Evolutionary conservation across 2,329 filamentous ascomycete genomes (phyloP).

Genomic region (Hypoxylon sp.): DNA sequence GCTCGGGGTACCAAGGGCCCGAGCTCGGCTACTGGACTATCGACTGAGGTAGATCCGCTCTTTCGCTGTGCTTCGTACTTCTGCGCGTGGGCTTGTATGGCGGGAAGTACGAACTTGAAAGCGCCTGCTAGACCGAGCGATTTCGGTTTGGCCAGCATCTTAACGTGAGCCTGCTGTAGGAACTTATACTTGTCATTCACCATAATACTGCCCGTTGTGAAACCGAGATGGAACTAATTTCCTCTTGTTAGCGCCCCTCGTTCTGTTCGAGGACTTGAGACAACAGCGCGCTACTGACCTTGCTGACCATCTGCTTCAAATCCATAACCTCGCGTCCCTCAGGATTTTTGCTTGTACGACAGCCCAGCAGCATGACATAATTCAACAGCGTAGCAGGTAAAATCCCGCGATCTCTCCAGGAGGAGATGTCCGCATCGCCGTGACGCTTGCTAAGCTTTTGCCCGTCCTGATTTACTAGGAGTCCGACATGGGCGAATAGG

Average conservation of each 20-base stretch:
- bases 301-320: constrained; percentile 76
- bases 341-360: constrained; percentile 68
- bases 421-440: constrained; percentile 63
- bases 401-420: constrained; percentile 62
- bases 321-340: constrained; percentile 74
- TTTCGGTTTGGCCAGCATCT: constrained; percentile 3
- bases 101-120: constrained; percentile 30
- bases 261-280: not conserved
- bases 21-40: constrained; percentile 26
- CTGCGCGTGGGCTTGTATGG: constrained; percentile 24
- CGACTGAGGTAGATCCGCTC: not conserved
- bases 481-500: constrained; percentile 82
- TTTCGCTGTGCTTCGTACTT: constrained; percentile 34
- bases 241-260: constrained; percentile 37
- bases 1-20: constrained; percentile 33
- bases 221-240: constrained; percentile 82
- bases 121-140: not conserved
- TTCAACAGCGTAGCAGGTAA: constrained; percentile 73
- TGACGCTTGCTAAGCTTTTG: constrained; percentile 91
- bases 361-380: constrained; percentile 87
- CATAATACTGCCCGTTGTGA: constrained; percentile 90
- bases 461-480: constrained; percentile 76
- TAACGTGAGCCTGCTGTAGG: constrained; percentile 67
- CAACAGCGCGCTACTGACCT: constrained; percentile 63
- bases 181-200: constrained; percentile 86